Conservation (phyloP, 1,139 yeast genomes). For the Debaryomyces sp. region DNA sequence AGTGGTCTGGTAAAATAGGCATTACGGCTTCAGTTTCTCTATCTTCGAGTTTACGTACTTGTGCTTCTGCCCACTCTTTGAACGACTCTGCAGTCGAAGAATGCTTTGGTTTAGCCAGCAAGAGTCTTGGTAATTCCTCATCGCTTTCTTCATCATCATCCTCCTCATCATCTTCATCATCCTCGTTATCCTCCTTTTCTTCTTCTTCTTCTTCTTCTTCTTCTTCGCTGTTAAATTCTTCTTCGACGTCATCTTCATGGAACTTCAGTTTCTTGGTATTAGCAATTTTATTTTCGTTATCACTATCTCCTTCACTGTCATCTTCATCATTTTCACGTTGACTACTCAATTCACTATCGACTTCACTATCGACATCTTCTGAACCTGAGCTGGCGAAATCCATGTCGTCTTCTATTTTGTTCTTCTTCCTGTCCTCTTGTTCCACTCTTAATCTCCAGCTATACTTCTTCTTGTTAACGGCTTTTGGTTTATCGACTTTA, state of each 20-base stretch:
- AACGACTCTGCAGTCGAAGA: slow-evolving; percentile 48
- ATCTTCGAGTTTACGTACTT: slow-evolving; percentile 61
- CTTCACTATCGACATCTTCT: slow-evolving; percentile 22
- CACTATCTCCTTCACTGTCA: slow-evolving; percentile 20
- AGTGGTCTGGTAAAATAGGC: slow-evolving; percentile 55
- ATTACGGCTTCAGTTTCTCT: slow-evolving; percentile 46
- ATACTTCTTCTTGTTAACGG: slow-evolving; percentile 39
- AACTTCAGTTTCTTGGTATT: neutral
- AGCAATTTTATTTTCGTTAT: slow-evolving; percentile 16
- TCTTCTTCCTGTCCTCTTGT: slow-evolving; percentile 37
- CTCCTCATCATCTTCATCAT: slow-evolving; percentile 19
- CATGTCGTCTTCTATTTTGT: slow-evolving; percentile 36
- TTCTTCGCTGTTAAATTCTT: slow-evolving; percentile 12
- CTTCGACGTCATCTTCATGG: slow-evolving; percentile 13
- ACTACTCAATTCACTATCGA: slow-evolving; percentile 22
- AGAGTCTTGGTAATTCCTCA: slow-evolving; percentile 33
- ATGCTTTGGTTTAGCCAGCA: slow-evolving; percentile 44
- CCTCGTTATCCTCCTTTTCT: slow-evolving; percentile 35
- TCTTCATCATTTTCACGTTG: slow-evolving; percentile 20
- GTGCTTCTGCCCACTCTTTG: slow-evolving; percentile 64
- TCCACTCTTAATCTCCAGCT: slow-evolving; percentile 47
- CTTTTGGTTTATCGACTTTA: slow-evolving; percentile 40
- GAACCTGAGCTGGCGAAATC: slow-evolving; percentile 40
- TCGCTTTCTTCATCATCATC: slow-evolving; percentile 22
- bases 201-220: slow-evolving; percentile 46